A percentile compares a stretch with the other conserved stretches of the same genome.
Evolutionary conservation across 2,329 filamentous ascomycete species (phyloP).

Genomic region (Blumeria hordei): DNA sequence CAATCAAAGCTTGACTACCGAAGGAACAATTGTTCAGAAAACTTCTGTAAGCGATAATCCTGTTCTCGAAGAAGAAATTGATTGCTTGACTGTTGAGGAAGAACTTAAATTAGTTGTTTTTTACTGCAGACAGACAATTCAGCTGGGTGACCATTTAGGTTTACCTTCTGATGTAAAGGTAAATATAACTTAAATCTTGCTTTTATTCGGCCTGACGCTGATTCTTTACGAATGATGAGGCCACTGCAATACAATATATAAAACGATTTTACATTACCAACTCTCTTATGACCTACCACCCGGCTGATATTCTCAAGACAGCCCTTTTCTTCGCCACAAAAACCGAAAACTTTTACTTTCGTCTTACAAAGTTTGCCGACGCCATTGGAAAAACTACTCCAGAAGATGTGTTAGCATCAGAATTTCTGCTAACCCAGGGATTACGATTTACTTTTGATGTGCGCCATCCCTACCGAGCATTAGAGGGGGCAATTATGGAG

Average conservation of each 20-base stretch:
- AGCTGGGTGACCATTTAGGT: conserved; percentile 33
- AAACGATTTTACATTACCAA: conserved; percentile 91
- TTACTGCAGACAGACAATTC: conserved; percentile 39
- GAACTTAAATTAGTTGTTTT: conserved; percentile 62
- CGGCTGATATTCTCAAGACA: conserved; percentile 68
- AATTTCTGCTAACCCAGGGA: conserved; percentile 80
- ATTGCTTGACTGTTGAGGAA: conserved; percentile 63
- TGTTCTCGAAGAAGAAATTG: conserved; percentile 25
- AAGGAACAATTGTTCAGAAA: conserved; percentile 14
- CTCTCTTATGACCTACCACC: conserved; percentile 88
- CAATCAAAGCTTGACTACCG: conserved; percentile 15
- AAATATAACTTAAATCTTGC: conserved; percentile 4
- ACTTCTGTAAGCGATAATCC: conserved; percentile 5
- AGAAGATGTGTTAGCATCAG: conserved; percentile 69
- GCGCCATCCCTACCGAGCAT: conserved; percentile 64
- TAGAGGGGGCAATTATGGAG: conserved; percentile 74
- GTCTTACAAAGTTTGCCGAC: conserved; percentile 36
- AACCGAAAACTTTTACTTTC: conserved; percentile 53
- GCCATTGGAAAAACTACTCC: conserved; percentile 46
- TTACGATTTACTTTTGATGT: conserved; percentile 87
- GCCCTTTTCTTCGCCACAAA: conserved; percentile 86
- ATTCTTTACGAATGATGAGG: conserved; percentile 6
- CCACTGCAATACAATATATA: conserved; percentile 33
- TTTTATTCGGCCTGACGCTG: background rate
- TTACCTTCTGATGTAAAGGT: conserved; percentile 36